A percentile compares a stretch with the other conserved stretches of the same genome.
phyloP scores from a whole-genome alignment of 352 stramenopile species.

The Pythium scleroteichum region DNA sequence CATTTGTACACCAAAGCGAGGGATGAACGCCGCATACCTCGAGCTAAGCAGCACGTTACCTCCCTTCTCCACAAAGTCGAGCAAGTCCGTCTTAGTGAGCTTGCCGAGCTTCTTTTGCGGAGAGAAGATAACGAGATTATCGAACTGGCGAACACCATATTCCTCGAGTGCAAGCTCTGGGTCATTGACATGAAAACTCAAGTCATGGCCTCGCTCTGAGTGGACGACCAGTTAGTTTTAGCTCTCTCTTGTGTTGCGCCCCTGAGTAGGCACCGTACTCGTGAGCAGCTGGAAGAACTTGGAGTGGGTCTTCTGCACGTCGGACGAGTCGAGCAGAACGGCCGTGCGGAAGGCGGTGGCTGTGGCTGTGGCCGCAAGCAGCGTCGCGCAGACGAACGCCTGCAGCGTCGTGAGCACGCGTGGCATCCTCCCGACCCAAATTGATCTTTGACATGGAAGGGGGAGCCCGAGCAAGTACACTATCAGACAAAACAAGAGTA shows the following conservation, averaged over 20 bases:
- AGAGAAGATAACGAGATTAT: conserved; percentile 91
- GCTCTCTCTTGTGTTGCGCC: not conserved
- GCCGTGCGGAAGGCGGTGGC: conserved; percentile 55
- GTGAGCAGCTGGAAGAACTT: conserved; percentile 75
- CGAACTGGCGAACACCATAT: conserved; percentile 86
- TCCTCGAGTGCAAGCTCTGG: conserved; percentile 61
- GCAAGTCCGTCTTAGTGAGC: conserved; percentile 65
- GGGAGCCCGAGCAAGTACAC: conserved; percentile 1
- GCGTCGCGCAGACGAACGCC: conserved; percentile 12
- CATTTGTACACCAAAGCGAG: not conserved
- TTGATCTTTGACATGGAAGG: conserved; percentile 28
- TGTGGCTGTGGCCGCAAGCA: conserved; percentile 21
- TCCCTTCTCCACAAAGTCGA: conserved; percentile 86
- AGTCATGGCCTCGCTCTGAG: conserved; percentile 63
- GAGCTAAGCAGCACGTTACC: conserved; percentile 82
- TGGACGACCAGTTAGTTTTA: not conserved
- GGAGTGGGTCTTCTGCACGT: conserved; percentile 65
- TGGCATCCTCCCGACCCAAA: conserved; percentile 25
- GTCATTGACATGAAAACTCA: conserved; percentile 61
- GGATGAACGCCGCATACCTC: conserved; percentile 21
- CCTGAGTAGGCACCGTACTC: conserved; percentile 30
- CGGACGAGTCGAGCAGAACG: conserved; percentile 61
- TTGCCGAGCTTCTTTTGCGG: conserved; percentile 76
- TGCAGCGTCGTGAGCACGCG: conserved; percentile 28
- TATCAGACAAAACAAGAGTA: conserved; percentile 4